Base-by-base conservation (phyloP, 192 early-diverging fungal genomes). In the Coemansia erecta region DNA sequence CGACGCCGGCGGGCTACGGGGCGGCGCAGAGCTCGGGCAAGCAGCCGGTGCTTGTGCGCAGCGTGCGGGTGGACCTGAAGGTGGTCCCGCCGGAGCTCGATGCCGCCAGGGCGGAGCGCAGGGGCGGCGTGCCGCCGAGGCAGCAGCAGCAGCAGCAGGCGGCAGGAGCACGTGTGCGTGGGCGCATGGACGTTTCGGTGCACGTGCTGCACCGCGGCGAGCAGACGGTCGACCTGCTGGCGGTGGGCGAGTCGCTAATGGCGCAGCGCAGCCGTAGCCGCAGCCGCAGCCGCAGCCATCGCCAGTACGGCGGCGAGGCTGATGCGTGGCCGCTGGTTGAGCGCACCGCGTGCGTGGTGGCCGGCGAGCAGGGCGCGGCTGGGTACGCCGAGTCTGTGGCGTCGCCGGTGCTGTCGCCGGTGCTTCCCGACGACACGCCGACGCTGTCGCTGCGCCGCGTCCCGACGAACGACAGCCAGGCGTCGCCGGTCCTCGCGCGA, bases 41-140 rank as follows among this genome's bases (percentile, higher is more conserved):
- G 62, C 28, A 53, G 53, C 53, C 62, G 2, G 28, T 49, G 28
- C 26, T 56, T n/a, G 62, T 64, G 42, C 42, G 47, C n/a, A 56
- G 54, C 53, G 28, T 64, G 17, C 56, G 53, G 23, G 45, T 64
- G 8, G 62, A 64, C 23, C 39, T 41, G 17, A 64, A 64, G 37
- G 54, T 64, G 12, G 62, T 64, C 31, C 54, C 62, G 45, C 62
- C 53, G 21, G 45, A 23, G 46, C 54, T 64, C 13, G 62, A 64
- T 31, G 51, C 22, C 4, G 23, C 24, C 15, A 48, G 49, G 45
- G 39, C 53, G 15, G 21, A 26, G 4, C 54, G 53, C 53, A 37
- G 22, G 17, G 37, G 35, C 31, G 22, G 7, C 3, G 21, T 19
- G 17, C 53, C 21, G 37, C 26, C 17, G 15, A 8, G 15, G 18